A percentile compares a stretch with the other conserved stretches of the same genome.
phyloP scores from a whole-genome alignment of 495 filamentous ascomycete species.

The Jackrogersella multiformis region DNA sequence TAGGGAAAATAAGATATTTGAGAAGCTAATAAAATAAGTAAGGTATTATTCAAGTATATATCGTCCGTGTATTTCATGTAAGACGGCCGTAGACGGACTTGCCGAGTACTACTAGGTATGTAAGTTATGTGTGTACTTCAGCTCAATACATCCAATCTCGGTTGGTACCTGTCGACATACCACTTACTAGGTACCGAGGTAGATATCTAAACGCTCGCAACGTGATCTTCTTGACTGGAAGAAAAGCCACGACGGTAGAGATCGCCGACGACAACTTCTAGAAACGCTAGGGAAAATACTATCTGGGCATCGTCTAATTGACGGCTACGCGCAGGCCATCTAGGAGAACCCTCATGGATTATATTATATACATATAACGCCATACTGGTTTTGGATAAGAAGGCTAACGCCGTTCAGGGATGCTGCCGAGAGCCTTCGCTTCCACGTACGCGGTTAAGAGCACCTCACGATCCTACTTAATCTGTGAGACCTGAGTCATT shows the following conservation, averaged over 20 bases:
- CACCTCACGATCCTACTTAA: conserved; percentile 41
- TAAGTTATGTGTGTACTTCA: background rate
- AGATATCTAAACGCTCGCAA: conserved; percentile 8
- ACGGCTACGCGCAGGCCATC: conserved; percentile 11
- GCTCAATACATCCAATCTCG: background rate
- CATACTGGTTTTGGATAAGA: conserved; percentile 29
- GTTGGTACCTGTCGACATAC: background rate
- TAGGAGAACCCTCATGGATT: conserved; percentile 14
- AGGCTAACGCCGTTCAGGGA: conserved; percentile 24
- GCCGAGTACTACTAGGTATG: background rate
- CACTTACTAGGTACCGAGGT: too few species aligned
- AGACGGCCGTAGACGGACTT: conserved; percentile 3
- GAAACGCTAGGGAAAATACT: conserved; percentile 9
- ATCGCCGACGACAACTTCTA: conserved; percentile 14
- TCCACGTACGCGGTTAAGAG: conserved; percentile 34
- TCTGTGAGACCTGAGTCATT: conserved; percentile 31
- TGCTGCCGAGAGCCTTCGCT: conserved; percentile 23
- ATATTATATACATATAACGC: conserved; percentile 19
- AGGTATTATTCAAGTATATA: conserved; percentile 8
- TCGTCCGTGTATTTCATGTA: conserved; percentile 3
- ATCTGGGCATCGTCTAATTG: conserved; percentile 13
- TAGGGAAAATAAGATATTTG: background rate
- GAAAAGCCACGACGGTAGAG: background rate
- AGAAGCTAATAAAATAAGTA: background rate
- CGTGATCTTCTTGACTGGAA: conserved; percentile 16